These are phyloP conservation scores for Tolypocladium tropicale DNA, from an alignment of 2,329 filamentous ascomycete genomes.

Conservation along the genomic window DNA sequence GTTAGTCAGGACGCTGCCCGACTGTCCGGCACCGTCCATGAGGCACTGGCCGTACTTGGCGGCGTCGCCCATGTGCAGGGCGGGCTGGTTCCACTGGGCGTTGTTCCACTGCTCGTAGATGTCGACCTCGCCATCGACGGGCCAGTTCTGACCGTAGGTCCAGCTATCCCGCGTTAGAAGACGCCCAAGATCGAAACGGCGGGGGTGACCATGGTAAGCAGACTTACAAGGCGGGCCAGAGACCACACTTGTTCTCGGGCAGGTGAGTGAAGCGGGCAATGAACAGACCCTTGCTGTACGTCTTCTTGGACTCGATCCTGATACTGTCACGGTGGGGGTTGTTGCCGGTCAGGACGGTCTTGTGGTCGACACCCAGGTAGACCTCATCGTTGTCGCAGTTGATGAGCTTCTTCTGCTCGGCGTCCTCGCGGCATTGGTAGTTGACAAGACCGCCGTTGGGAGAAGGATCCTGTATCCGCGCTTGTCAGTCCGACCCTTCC, in stretches of 20 bases:
- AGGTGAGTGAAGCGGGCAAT: constrained; percentile 62
- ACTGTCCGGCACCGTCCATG: constrained; percentile 19
- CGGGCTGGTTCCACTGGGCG: constrained; percentile 42
- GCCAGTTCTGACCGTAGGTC: constrained; percentile 46
- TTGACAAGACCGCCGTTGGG: constrained; percentile 56
- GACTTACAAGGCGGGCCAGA: constrained; percentile 59
- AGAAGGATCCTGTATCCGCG: constrained; percentile 28
- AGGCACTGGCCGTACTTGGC: constrained; percentile 22
- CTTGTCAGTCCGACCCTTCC: constrained; percentile 1
- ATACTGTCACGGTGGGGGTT: constrained; percentile 43
- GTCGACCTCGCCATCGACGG: constrained; percentile 53
- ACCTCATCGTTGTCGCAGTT: constrained; percentile 21
- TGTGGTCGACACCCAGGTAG: constrained; percentile 28
- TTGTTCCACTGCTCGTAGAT: constrained; percentile 58
- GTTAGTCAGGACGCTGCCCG: constrained; percentile 17
- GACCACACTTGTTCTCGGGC: constrained; percentile 54
- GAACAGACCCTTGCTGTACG: constrained; percentile 57
- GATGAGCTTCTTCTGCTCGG: constrained; percentile 23
- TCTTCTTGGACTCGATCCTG: constrained; percentile 51
- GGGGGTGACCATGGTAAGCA: neutral
- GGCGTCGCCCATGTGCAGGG: constrained; percentile 40
- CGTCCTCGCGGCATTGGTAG: constrained; percentile 30
- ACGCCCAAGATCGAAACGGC: neutral
- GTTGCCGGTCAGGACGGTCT: constrained; percentile 10
- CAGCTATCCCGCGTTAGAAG: constrained; percentile 21